Percentiles rank a stretch among this genome's conserved stretches.
These are phyloP conservation scores for Rasamsonia emersonii DNA, from an alignment of 2,329 filamentous ascomycete genomes.

Conservation along the genomic window DNA sequence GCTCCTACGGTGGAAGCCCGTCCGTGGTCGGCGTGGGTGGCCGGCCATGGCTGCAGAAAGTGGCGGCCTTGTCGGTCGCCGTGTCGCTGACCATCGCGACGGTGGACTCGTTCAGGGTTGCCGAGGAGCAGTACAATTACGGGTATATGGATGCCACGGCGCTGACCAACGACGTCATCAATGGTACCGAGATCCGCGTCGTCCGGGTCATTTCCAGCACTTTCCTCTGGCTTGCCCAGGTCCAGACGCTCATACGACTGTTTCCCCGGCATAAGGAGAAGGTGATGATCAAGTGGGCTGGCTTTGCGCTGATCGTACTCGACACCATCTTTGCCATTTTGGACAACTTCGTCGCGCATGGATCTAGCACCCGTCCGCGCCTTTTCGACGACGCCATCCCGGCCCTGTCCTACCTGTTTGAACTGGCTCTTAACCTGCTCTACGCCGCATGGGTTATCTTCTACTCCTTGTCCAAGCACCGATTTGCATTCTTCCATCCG, in stretches of 20 bases:
- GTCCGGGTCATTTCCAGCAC: constrained; percentile 91
- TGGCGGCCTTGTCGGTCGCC: constrained; percentile 54
- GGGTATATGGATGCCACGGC: constrained; percentile 71
- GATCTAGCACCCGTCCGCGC: constrained; percentile 47
- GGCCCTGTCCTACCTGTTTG: constrained; percentile 82
- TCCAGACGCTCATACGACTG: constrained; percentile 88
- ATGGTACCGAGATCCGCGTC: constrained; percentile 76
- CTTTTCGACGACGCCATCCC: constrained; percentile 85
- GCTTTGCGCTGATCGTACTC: constrained; percentile 83
- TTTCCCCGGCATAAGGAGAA: constrained; percentile 97
- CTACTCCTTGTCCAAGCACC: constrained; percentile 83
- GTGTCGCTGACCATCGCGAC: constrained; percentile 91
- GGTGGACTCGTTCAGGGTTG: constrained; percentile 79
- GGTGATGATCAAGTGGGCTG: constrained; percentile 97
- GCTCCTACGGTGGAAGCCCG: constrained; percentile 56
- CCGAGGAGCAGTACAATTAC: constrained; percentile 67
- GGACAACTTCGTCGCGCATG: constrained; percentile 66
- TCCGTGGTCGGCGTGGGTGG: constrained; percentile 78
- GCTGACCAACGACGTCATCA: constrained; percentile 71
- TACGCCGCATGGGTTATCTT: constrained; percentile 94
- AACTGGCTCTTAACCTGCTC: constrained; percentile 73
- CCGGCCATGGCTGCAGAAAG: constrained; percentile 84
- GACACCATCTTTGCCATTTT: constrained; percentile 86
- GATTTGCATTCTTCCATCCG: constrained; percentile 82
- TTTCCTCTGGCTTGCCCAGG: constrained; percentile 94